A percentile compares a stretch with the other conserved stretches of the same genome.
These are phyloP conservation scores for Digitaria exilis DNA, from an alignment of 202 grass and related monocot genomes.

Conservation along the genomic window DNA sequence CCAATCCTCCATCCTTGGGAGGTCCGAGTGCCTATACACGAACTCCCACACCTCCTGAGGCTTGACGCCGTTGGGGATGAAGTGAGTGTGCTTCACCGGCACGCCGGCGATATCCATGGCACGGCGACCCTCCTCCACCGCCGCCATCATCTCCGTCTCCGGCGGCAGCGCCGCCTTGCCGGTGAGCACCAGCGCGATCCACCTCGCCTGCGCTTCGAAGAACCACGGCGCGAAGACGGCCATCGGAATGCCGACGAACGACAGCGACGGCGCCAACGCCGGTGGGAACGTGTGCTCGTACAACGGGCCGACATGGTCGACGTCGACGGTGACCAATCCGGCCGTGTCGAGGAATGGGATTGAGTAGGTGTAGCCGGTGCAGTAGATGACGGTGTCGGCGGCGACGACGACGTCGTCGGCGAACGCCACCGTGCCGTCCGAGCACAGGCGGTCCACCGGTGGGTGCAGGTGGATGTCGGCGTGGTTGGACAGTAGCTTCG, in stretches of 20 bases:
- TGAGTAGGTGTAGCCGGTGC: conserved; percentile 27
- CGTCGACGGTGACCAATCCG: neutral
- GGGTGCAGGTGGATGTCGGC: neutral
- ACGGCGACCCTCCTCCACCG: neutral
- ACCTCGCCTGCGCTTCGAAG: conserved; percentile 26
- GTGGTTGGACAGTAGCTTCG: neutral
- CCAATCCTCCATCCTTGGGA: neutral
- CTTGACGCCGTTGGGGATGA: neutral
- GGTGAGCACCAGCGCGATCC: conserved; percentile 33
- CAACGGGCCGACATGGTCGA: neutral
- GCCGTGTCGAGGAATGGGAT: neutral
- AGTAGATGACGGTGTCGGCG: conserved; percentile 43
- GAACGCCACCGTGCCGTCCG: conserved; percentile 35
- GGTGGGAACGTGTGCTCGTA: conserved; percentile 17
- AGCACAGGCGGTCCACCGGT: neutral
- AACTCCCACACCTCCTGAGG: too few species aligned
- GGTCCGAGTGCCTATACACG: too few species aligned
- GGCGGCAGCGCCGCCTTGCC: conserved; percentile 7
- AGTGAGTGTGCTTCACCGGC: neutral
- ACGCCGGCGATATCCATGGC: neutral
- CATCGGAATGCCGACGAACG: neutral
- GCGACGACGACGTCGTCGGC: conserved; percentile 14
- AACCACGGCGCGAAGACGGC: neutral
- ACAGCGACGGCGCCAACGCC: conserved; percentile 23
- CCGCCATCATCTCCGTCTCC: neutral